These are phyloP conservation scores for Neopestalotiopsis sp. DNA, from an alignment of 2,329 filamentous ascomycete species.

Conservation along the genomic window DNA sequence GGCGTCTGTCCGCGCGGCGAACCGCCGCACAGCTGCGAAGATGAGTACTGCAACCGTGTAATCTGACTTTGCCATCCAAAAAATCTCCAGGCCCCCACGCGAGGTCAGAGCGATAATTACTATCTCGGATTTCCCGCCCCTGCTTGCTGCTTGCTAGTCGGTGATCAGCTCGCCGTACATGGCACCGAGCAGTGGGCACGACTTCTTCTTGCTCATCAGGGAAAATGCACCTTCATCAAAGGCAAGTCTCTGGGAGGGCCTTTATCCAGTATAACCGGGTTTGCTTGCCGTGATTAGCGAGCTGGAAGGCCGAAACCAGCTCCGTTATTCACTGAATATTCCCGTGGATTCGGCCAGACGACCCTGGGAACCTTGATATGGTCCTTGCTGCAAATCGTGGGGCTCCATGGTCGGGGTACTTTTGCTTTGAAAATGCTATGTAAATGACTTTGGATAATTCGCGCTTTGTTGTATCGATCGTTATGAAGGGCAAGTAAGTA, in stretches of 20 bases:
- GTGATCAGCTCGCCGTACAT: background rate
- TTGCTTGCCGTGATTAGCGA: slow-evolving; percentile 4
- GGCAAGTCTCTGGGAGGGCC: background rate
- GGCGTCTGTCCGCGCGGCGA: background rate
- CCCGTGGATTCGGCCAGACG: slow-evolving; percentile 3
- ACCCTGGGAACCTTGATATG: slow-evolving; percentile 1
- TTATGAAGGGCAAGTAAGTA: background rate
- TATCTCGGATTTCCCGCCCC: background rate
- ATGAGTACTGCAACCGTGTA: background rate
- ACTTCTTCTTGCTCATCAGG: background rate
- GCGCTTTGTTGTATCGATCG: background rate
- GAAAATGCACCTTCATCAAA: background rate
- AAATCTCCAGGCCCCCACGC: background rate
- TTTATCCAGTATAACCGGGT: slow-evolving; percentile 1
- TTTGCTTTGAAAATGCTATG: background rate
- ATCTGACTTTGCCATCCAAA: background rate
- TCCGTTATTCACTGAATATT: background rate
- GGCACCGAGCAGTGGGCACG: background rate
- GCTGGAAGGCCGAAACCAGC: background rate
- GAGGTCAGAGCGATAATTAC: background rate
- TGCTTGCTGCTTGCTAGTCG: background rate
- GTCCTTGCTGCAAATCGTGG: slow-evolving; percentile 11
- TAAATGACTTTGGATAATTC: background rate
- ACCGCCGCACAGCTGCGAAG: background rate
- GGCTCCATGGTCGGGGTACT: background rate